phyloP scores from a whole-genome alignment of 768 basidiomycete species.

The Sporobolomyces phaffii region DNA sequence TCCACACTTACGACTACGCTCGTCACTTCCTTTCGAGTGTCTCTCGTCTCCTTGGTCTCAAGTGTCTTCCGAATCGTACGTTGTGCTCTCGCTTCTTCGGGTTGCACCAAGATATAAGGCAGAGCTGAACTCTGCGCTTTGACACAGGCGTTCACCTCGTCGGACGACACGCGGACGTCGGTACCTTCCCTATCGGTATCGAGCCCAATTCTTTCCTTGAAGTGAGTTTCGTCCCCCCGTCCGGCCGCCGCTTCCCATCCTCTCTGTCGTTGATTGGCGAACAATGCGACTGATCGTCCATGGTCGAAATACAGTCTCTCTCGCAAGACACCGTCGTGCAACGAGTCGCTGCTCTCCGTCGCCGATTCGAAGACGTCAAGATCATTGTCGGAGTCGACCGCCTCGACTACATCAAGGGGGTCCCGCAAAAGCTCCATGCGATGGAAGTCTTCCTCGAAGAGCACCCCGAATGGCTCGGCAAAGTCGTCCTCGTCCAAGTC shows the following conservation, averaged over 20 bases:
- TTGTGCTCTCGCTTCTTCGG: background rate
- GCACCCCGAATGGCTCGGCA: conserved; percentile 99
- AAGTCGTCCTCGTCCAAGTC: conserved; percentile 92
- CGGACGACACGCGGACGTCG: conserved; percentile 89
- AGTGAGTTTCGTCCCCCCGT: conserved; percentile 52
- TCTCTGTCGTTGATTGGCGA: no score
- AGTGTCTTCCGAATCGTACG: conserved; percentile 84
- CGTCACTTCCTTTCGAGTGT: conserved; percentile 98
- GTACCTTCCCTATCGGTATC: conserved; percentile 98
- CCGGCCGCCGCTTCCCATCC: no score
- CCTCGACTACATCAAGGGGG: conserved; percentile 99
- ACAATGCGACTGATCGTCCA: no score
- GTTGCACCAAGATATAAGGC: no score
- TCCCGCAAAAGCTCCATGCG: conserved; percentile 94
- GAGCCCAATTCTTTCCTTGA: conserved; percentile 87
- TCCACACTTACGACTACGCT: conserved; percentile 99
- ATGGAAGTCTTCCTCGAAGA: conserved; percentile 93
- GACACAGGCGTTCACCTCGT: conserved; percentile 73
- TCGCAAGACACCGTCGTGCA: conserved; percentile 70
- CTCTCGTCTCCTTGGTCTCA: conserved; percentile 86
- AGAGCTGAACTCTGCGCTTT: background rate
- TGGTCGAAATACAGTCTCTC: conserved; percentile 71
- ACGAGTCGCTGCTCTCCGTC: conserved; percentile 73
- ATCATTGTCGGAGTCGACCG: conserved; percentile 98
- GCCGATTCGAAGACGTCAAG: conserved; percentile 87